Percentiles rank a stretch among this genome's conserved stretches.
phyloP scores from a whole-genome alignment of 202 grass and related monocot genomes.

The Zizania palustris region DNA sequence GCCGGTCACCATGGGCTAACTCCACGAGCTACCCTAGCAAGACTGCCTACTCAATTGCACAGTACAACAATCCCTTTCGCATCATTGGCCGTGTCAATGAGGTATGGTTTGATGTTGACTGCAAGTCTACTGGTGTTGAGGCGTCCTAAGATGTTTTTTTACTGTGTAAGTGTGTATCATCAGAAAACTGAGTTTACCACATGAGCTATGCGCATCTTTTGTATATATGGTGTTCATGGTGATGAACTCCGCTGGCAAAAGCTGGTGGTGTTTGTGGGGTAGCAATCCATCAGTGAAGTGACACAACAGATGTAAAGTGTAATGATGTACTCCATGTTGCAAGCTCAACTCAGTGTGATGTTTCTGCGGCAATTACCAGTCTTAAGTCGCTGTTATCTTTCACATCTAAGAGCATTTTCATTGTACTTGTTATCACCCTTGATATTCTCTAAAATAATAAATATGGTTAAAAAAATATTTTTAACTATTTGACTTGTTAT shows the following conservation, averaged over 20 bases:
- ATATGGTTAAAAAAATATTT: too few relatives aligned
- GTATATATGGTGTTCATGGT: not conserved
- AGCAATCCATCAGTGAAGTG: constrained; percentile 7
- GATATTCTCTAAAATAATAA: too few relatives aligned
- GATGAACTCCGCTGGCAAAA: constrained; percentile 1
- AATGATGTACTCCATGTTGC: not conserved
- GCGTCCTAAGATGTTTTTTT: constrained; percentile 41
- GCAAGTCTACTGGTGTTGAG: constrained; percentile 55
- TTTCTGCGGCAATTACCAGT: too few relatives aligned
- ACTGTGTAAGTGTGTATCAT: not conserved
- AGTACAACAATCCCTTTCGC: constrained; percentile 72
- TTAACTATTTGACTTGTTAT: too few relatives aligned
- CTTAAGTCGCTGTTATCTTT: too few relatives aligned
- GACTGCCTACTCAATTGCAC: constrained; percentile 72
- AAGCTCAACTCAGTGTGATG: not conserved
- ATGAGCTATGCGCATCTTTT: not conserved
- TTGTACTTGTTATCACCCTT: too few relatives aligned
- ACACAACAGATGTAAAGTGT: not conserved
- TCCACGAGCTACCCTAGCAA: constrained; percentile 51
- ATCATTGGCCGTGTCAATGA: constrained; percentile 74
- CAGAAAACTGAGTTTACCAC: not conserved
- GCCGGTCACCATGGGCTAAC: constrained; percentile 60
- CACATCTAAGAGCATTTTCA: too few relatives aligned
- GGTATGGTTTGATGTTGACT: constrained; percentile 75
- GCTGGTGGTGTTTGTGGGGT: not conserved